phyloP scores from a whole-genome alignment of 2,329 filamentous ascomycete species.

The Sphaerulina populicola region DNA sequence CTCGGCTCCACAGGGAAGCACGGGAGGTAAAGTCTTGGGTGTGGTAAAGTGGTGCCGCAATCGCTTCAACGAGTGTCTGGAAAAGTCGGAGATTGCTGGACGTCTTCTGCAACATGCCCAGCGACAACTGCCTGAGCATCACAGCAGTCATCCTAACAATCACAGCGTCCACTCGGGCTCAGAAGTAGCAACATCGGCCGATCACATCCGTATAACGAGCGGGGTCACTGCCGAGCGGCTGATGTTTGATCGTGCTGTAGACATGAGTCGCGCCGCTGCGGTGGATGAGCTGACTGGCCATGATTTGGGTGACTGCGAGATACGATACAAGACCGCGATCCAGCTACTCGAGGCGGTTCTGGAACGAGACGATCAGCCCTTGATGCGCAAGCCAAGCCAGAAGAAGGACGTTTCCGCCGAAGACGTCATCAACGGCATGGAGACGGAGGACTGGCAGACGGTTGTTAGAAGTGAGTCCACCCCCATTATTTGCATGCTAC shows the following conservation, averaged over 20 bases:
- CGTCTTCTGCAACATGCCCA: conserved; percentile 81
- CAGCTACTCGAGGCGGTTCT: conserved; percentile 91
- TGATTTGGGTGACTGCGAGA: conserved; percentile 77
- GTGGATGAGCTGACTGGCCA: conserved; percentile 93
- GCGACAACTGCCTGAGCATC: conserved; percentile 69
- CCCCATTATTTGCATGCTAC: neutral
- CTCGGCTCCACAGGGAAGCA: conserved; percentile 14
- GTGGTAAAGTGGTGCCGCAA: conserved; percentile 92
- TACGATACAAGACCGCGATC: conserved; percentile 87
- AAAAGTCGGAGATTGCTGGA: conserved; percentile 92
- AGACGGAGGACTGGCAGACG: conserved; percentile 63
- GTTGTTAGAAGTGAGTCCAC: conserved; percentile 62
- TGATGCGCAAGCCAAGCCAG: conserved; percentile 39
- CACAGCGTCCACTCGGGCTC: conserved; percentile 49
- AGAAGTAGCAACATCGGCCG: conserved; percentile 56
- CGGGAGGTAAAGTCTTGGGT: conserved; percentile 62
- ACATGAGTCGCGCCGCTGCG: conserved; percentile 91
- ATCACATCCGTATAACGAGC: conserved; percentile 74
- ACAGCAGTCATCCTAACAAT: conserved; percentile 78
- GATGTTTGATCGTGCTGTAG: conserved; percentile 94
- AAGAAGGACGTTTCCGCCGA: conserved; percentile 42
- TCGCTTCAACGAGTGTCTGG: conserved; percentile 92
- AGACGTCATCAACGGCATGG: conserved; percentile 46
- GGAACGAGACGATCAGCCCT: conserved; percentile 62
- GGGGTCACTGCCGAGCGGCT: conserved; percentile 92